These are phyloP conservation scores for Paraglomus brasilianum DNA, from an alignment of 192 early-diverging fungal genomes.

Conservation along the genomic window DNA sequence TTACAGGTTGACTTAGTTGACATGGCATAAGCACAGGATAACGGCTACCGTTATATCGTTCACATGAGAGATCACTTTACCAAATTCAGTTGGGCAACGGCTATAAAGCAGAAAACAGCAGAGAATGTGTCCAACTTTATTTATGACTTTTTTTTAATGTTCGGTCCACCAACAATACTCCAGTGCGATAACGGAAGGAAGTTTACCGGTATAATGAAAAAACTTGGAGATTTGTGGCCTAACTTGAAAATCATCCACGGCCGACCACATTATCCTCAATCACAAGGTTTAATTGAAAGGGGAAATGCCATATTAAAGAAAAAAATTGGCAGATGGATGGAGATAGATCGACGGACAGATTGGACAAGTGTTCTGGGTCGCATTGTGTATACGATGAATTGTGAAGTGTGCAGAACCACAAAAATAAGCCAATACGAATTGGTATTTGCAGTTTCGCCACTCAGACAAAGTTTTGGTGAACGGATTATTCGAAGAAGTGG, in stretches of 20 bases:
- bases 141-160: conserved; percentile 4
- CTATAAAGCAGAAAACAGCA: neutral
- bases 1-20: no score
- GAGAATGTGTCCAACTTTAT: neutral
- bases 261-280: neutral
- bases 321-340: conserved; percentile 2
- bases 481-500: no score
- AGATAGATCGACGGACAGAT: neutral
- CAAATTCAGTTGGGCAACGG: neutral
- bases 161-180: neutral
- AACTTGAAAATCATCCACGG: conserved; percentile 7
- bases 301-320: neutral
- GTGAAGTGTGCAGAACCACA: neutral
- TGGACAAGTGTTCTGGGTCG: neutral
- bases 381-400: conserved; percentile 9
- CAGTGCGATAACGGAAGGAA: neutral
- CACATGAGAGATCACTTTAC: conserved; percentile 3
- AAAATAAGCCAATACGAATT: neutral
- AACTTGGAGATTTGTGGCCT: conserved; percentile 3
- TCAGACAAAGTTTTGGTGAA: no score
- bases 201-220: neutral
- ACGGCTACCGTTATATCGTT: no score
- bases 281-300: neutral
- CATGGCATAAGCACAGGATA: no score
- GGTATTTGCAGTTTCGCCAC: no score